Evolutionary conservation across 768 basidiomycete genomes (phyloP).

Genomic region (Psilocybe azurescens): DNA sequence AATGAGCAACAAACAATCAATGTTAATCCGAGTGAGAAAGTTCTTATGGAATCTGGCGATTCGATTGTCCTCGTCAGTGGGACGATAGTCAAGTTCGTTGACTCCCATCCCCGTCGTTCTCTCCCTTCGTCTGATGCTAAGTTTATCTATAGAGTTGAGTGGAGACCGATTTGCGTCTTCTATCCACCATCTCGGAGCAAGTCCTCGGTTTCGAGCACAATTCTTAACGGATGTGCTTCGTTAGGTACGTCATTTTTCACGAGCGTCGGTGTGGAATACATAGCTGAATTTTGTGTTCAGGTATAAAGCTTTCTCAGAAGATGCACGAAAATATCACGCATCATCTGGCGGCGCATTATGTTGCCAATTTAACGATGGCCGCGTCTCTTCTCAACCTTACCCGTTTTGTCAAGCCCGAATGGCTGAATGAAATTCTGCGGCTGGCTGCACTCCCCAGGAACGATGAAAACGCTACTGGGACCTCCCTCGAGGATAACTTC

Average conservation of each 20-base stretch:
- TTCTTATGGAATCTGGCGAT: conserved; percentile 51
- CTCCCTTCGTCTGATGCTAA: not conserved
- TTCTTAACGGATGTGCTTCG: conserved; percentile 46
- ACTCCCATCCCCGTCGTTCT: not conserved
- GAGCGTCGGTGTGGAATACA: not conserved
- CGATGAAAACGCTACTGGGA: conserved; percentile 35
- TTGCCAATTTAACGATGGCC: conserved; percentile 53
- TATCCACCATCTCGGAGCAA: conserved; percentile 41
- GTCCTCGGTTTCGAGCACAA: conserved; percentile 34
- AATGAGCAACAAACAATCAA: conserved; percentile 31
- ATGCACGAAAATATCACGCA: conserved; percentile 60
- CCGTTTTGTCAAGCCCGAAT: conserved; percentile 68
- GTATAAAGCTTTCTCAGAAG: conserved; percentile 57
- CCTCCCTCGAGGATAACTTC: conserved; percentile 57
- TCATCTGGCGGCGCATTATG: conserved; percentile 59
- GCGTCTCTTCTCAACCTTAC: conserved; percentile 63
- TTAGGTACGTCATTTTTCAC: conserved; percentile 48
- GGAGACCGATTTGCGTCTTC: conserved; percentile 58
- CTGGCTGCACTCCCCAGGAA: conserved; percentile 45
- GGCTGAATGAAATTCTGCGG: conserved; percentile 66
- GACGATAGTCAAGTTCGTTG: conserved; percentile 50
- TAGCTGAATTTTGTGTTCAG: conserved; percentile 34
- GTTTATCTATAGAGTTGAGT: conserved; percentile 45
- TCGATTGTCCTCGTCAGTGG: conserved; percentile 48
- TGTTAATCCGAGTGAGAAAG: conserved; percentile 35